These are phyloP conservation scores for Nemania serpens DNA, from an alignment of 2,329 filamentous ascomycete genomes.

Conservation along the genomic window DNA sequence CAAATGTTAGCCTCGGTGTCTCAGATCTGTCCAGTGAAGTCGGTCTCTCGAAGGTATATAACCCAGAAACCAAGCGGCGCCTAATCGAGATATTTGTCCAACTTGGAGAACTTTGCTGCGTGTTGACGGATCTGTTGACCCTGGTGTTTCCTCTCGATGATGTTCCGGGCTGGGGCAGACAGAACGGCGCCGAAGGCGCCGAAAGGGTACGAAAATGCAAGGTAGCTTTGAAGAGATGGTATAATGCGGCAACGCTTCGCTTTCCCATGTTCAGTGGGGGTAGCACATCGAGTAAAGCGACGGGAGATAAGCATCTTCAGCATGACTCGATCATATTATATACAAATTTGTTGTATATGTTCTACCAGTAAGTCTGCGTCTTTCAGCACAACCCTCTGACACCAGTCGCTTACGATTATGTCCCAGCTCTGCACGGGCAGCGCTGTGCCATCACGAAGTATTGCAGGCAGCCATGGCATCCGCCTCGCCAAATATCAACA, in stretches of 20 bases:
- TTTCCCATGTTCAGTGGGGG: constrained; percentile 47
- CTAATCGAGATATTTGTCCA: constrained; percentile 52
- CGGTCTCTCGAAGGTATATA: constrained; percentile 50
- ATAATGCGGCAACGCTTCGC: constrained; percentile 44
- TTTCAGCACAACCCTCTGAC: not conserved
- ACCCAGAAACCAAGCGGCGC: constrained; percentile 49
- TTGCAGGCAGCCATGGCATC: constrained; percentile 50
- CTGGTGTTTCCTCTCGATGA: constrained; percentile 52
- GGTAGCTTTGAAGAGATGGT: constrained; percentile 46
- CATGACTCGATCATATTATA: constrained; percentile 51
- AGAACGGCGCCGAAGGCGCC: constrained; percentile 40
- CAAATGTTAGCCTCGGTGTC: constrained; percentile 44
- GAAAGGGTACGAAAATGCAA: constrained; percentile 45
- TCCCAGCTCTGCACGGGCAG: constrained; percentile 48
- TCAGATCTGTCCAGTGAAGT: constrained; percentile 54
- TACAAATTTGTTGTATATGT: constrained; percentile 56
- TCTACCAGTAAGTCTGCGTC: constrained; percentile 51
- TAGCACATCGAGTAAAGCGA: constrained; percentile 34
- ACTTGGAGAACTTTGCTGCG: constrained; percentile 51
- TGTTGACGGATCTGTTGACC: constrained; percentile 53
- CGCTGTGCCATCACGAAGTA: constrained; percentile 53
- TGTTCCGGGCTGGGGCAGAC: constrained; percentile 46
- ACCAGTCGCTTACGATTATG: constrained; percentile 16
- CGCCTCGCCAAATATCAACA: constrained; percentile 42
- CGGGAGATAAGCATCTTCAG: constrained; percentile 39